Base-by-base conservation (phyloP, 2,329 filamentous ascomycete species). In the Calonectria honghensis region DNA sequence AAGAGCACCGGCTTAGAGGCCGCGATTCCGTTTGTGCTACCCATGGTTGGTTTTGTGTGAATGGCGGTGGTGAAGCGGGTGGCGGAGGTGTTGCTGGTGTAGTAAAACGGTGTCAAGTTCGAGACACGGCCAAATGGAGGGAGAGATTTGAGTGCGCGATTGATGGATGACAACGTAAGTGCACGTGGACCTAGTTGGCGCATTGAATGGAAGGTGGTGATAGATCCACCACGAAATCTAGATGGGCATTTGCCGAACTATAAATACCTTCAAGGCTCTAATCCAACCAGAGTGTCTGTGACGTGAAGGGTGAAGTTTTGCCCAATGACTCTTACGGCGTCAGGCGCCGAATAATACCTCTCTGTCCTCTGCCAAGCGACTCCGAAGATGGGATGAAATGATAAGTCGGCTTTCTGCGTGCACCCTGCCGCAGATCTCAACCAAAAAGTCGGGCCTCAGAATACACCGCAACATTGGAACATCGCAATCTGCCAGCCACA, bases 1-100 rank as follows among this genome's bases (percentile, higher is more conserved):
- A 88, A 88, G 41, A 88, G 78, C 13, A 88, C 86, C 68, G 85
- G 85, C 75, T 85, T 87, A 61, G 76, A 74, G 69, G 81, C 50
- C 48, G 70, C 75, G 52, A 81, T 81, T 68, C 85, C 85, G 65
- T 85, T 87, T 31, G 82, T 81, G 70, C 81, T 81, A 45, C 80
- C 77, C 84, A 85, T 85, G 18, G 64, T 78, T 75, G 78, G 68
- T 68, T 70, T 74, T 41, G 41, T 45, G 39, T 51, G 72, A 45
- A 65, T 67, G 32, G 64, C 73, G 31, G 67, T 52, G 35, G 72
- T 75, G 73, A 68, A 57, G 45, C 32, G 67, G 54, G 52, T 45
- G 70, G 70, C 63, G 45, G 45, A 48, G 9, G n/a, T 35, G 73
- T 61, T 79, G 74, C 45, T 51, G 29, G 37, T 41, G 61, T 64